Base-by-base conservation (phyloP, 805 yeast species). In the Candida krabiensis region DNA sequence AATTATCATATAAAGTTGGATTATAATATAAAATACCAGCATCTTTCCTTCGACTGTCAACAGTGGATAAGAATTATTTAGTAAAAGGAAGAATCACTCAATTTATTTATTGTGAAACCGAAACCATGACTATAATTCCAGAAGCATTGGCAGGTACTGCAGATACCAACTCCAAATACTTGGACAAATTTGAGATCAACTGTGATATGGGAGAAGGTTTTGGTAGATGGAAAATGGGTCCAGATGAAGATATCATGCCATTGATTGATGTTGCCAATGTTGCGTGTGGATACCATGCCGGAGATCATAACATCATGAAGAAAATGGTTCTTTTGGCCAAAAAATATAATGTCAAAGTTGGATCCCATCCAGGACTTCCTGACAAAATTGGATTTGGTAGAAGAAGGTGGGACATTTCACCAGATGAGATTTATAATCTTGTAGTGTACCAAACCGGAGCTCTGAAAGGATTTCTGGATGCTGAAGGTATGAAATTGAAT, bases 241-340 rank as follows among this genome's bases (percentile, higher is more conserved):
- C 67, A 5, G 70, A 65, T 46, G 66, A 55, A 15, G 69, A 66
- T 17, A 58, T 66, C 23, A 66, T 66, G 68, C 68, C 67, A n/a
- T 44, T 52, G 19, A 65, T 66, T 33, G 67, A 64, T 43, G 52
- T 57, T 6, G 71, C 71, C 7, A 66, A 66, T 38, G 48, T 66
- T 37, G 71, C 71, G 9, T 66, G 71, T 47, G 71, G 71, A 5
- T 64, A 61, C 33, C 71, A 66, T 45, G 71, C 69, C 22, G 69
- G 70, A 13, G 70, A 66, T 44, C 61, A 57, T 35, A 58, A 52
- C 24, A 64, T 56, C 24, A 66, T 66, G 71, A 41, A 48, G 15
- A 40, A 56, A 18, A 66, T 64, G 37, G 66, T 66, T 6, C 39
- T 46, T 30, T 39, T 61, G 28, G 70, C 70, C 2, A 65, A 66